A percentile compares a stretch with the other conserved stretches of the same genome.
These are phyloP conservation scores for Coelastrella sp. DNA, from an alignment of 139 green algal genomes.

Conservation along the genomic window DNA sequence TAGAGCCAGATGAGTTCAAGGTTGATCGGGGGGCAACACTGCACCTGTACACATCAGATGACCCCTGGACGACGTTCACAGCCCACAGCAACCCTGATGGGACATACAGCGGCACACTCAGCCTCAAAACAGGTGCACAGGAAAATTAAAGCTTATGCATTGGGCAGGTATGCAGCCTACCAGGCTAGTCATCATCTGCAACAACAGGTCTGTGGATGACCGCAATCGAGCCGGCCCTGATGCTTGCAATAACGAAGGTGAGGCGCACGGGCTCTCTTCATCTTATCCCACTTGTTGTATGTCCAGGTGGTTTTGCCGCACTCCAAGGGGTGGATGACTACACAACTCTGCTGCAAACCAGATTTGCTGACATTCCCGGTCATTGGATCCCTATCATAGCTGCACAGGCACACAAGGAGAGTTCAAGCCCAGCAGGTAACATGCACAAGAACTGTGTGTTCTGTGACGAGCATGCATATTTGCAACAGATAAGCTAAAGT, in stretches of 20 bases:
- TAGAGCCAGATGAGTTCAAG: conserved; percentile 65
- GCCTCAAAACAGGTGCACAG: conserved; percentile 42
- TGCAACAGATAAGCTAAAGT: no score
- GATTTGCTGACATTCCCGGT: conserved; percentile 58
- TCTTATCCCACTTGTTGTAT: not conserved
- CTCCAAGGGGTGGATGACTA: conserved; percentile 56
- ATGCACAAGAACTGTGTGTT: not conserved
- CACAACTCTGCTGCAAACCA: conserved; percentile 50
- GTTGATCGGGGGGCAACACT: conserved; percentile 54
- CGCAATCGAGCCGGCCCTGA: no score
- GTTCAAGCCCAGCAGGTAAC: conserved; percentile 48
- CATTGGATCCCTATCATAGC: conserved; percentile 54
- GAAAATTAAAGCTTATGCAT: no score
- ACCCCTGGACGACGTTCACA: conserved; percentile 65
- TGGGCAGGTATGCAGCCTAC: no score
- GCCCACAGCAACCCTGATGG: conserved; percentile 61
- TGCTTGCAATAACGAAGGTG: no score
- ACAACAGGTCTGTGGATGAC: no score
- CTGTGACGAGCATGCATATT: no score
- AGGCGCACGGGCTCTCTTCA: not conserved
- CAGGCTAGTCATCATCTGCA: no score
- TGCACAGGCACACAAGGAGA: conserved; percentile 34
- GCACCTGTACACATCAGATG: conserved; percentile 60
- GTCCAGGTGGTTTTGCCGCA: conserved; percentile 29
- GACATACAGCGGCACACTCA: conserved; percentile 63